These are phyloP conservation scores for Candida neerlandica DNA, from an alignment of 1,139 yeast genomes.

Conservation along the genomic window DNA sequence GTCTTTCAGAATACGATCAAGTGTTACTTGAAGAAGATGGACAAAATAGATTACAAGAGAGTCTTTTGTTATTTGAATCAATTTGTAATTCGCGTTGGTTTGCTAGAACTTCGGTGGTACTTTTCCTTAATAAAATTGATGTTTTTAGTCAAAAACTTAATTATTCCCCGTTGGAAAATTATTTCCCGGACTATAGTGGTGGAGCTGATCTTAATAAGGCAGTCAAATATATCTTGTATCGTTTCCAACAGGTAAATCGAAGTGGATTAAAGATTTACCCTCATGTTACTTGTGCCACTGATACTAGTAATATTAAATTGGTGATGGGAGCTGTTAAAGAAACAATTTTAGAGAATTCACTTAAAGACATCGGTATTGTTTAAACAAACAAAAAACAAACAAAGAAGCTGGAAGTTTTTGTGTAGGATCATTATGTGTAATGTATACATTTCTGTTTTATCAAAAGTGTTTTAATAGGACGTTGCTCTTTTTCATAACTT, in stretches of 20 bases:
- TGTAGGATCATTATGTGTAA: neutral
- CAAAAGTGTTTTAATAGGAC: no score
- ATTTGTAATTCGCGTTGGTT: constrained; percentile 96
- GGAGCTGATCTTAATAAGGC: constrained; percentile 89
- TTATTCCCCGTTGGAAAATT: constrained; percentile 76
- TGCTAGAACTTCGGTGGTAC: constrained; percentile 78
- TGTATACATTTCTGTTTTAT: no score
- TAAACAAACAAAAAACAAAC: constrained; percentile 18
- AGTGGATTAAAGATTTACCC: constrained; percentile 84
- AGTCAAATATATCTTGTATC: constrained; percentile 91
- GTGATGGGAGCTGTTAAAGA: constrained; percentile 93
- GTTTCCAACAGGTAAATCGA: constrained; percentile 83
- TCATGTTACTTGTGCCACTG: constrained; percentile 93
- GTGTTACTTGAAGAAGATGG: constrained; percentile 75
- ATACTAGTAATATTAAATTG: constrained; percentile 81
- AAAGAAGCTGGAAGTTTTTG: neutral
- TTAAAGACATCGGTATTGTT: constrained; percentile 83
- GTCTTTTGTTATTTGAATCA: constrained; percentile 81
- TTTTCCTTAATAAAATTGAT: constrained; percentile 87
- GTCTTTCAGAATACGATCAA: constrained; percentile 89
- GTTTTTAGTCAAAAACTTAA: constrained; percentile 85
- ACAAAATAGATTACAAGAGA: constrained; percentile 85
- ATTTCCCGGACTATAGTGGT: constrained; percentile 89
- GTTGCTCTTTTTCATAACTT: no score
- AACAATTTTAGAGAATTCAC: constrained; percentile 80